Conservation (phyloP, 2,329 filamentous ascomycete species). For the Uncinocarpus reesii region DNA sequence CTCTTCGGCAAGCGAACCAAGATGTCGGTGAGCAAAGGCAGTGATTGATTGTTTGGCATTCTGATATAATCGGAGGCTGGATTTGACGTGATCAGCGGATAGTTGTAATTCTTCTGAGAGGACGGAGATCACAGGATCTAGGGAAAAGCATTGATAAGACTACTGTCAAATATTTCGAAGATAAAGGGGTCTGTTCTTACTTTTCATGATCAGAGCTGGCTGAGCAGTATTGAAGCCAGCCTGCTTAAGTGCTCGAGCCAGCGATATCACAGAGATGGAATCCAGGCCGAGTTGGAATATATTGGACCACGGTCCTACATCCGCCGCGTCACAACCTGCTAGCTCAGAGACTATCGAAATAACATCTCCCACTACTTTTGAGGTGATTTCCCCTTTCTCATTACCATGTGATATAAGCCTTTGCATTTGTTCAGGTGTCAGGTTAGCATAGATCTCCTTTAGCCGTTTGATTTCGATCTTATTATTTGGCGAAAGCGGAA, state of each 20-base stretch:
- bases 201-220: slow-evolving; percentile 57
- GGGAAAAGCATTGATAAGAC: slow-evolving; percentile 25
- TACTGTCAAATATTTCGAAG: slow-evolving; percentile 34
- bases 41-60: slow-evolving; percentile 51
- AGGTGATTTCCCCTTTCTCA: slow-evolving; percentile 22
- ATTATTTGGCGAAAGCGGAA: slow-evolving; percentile 81
- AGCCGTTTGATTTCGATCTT: slow-evolving; percentile 70
- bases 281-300: slow-evolving; percentile 82
- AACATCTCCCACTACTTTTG: slow-evolving; percentile 40
- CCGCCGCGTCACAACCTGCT: slow-evolving; percentile 35
- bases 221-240: slow-evolving; percentile 52
- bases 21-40: slow-evolving; percentile 55
- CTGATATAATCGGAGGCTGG: slow-evolving; percentile 25
- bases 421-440: slow-evolving; percentile 54
- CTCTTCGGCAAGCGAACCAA: slow-evolving; percentile 41
- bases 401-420: slow-evolving; percentile 36
- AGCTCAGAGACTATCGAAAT: slow-evolving; percentile 47
- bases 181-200: slow-evolving; percentile 32
- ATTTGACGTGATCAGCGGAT: slow-evolving; percentile 8
- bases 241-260: slow-evolving; percentile 55
- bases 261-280: slow-evolving; percentile 68
- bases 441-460: slow-evolving; percentile 52
- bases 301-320: slow-evolving; percentile 49
- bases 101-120: slow-evolving; percentile 28
- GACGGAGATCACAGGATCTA: slow-evolving; percentile 31